Conservation (phyloP, 2,329 filamentous ascomycete genomes). For the Lecanicillium sp. region DNA sequence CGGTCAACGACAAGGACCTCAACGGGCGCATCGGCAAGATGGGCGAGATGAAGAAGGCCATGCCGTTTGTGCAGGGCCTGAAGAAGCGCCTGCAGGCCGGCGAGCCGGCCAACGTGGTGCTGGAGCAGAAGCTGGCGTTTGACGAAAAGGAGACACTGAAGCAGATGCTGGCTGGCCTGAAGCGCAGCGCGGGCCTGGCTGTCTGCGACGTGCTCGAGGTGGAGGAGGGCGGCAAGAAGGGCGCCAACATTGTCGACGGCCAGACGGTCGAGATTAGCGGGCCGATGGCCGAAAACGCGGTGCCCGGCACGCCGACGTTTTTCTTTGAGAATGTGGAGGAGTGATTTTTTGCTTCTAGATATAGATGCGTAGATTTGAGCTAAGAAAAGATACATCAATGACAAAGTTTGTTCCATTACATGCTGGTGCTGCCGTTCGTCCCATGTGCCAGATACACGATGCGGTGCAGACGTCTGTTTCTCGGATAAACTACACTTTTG, state of each 20-base stretch:
- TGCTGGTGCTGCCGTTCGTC: too few relatives aligned
- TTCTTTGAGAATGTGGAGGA: conserved; percentile 71
- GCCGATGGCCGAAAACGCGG: conserved; percentile 60
- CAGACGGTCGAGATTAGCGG: conserved; percentile 50
- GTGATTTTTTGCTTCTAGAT: too few relatives aligned
- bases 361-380: background rate
- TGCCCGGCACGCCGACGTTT: conserved; percentile 77
- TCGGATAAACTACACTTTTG: too few relatives aligned
- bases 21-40: conserved; percentile 73
- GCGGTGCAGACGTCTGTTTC: too few relatives aligned
- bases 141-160: conserved; percentile 70
- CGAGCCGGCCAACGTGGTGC: conserved; percentile 58
- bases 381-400: background rate
- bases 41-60: conserved; percentile 91
- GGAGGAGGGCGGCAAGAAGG: conserved; percentile 61
- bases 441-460: too few relatives aligned
- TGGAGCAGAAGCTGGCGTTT: conserved; percentile 80
- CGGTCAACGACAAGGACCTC: conserved; percentile 72
- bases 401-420: too few relatives aligned
- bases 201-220: conserved; percentile 67
- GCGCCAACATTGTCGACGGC: conserved; percentile 43
- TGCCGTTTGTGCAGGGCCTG: conserved; percentile 87
- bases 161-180: conserved; percentile 73
- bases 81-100: conserved; percentile 76
- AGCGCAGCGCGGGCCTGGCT: conserved; percentile 63